Evolutionary conservation across 129 eudicot genomes (phyloP).

Genomic region (Flaveria trinervia): DNA sequence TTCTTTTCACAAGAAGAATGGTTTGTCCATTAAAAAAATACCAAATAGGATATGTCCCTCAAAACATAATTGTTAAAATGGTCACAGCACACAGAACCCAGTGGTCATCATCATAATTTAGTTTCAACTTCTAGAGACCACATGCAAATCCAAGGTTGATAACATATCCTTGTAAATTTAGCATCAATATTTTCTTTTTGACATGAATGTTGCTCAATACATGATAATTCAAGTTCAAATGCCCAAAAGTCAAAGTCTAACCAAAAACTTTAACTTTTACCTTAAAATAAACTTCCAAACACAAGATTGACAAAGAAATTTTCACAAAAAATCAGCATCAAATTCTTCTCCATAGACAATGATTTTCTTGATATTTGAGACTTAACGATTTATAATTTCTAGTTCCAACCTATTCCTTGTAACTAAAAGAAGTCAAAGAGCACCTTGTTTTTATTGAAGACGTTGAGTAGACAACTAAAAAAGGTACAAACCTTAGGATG

Average conservation of each 20-base stretch:
- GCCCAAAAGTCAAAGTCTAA: not conserved
- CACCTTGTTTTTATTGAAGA: not conserved
- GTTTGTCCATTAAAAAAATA: not conserved
- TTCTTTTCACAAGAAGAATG: not conserved
- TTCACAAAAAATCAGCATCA: not conserved
- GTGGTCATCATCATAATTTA: not conserved
- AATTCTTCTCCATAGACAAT: not conserved
- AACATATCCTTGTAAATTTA: not conserved
- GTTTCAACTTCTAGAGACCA: not conserved
- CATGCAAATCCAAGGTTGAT: not conserved
- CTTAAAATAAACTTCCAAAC: not conserved
- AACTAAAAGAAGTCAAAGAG: not conserved
- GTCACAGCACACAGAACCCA: not conserved
- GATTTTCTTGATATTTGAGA: not conserved
- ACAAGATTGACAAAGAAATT: not conserved
- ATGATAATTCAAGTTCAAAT: conserved; percentile 9
- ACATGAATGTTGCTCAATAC: not conserved
- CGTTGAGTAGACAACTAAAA: not conserved
- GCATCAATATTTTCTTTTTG: conserved; percentile 3
- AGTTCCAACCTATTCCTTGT: conserved; percentile 11
- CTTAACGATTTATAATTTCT: not conserved
- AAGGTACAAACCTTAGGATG: conserved; percentile 60
- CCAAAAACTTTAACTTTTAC: not conserved
- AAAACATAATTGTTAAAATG: not conserved
- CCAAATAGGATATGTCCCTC: not conserved